phyloP scores from a whole-genome alignment of 148 eudicot species.

The Cornus controversa region DNA sequence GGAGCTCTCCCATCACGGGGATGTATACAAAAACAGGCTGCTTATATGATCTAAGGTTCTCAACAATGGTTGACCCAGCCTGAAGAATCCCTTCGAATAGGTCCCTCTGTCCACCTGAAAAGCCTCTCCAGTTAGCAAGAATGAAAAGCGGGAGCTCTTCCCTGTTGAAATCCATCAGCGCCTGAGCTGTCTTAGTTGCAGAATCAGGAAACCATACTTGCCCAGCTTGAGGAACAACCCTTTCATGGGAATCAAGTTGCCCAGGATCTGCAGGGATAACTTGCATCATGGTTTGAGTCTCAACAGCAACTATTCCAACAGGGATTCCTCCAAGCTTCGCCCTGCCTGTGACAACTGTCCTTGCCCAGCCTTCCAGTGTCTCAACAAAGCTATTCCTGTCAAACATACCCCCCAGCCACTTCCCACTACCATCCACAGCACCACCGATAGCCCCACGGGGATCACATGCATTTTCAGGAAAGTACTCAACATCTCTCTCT shows the following conservation, averaged over 20 bases:
- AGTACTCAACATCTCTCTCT: slow-evolving; percentile 73
- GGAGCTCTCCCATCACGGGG: slow-evolving; percentile 94
- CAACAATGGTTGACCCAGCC: slow-evolving; percentile 96
- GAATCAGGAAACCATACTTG: slow-evolving; percentile 99
- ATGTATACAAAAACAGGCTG: slow-evolving; percentile 93
- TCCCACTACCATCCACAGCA: slow-evolving; percentile 49
- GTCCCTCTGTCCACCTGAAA: slow-evolving; percentile 97
- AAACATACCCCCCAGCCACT: slow-evolving; percentile 92
- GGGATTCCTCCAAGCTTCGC: slow-evolving; percentile 99
- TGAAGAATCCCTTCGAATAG: slow-evolving; percentile 98
- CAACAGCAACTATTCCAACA: slow-evolving; percentile 90
- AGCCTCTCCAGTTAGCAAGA: slow-evolving; percentile 98
- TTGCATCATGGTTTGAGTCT: slow-evolving; percentile 98
- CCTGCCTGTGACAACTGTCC: slow-evolving; percentile 96
- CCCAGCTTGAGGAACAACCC: slow-evolving; percentile 99
- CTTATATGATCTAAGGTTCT: slow-evolving; percentile 85
- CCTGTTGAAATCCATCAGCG: slow-evolving; percentile 88
- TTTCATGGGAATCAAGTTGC: slow-evolving; percentile 92
- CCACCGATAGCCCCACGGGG: slow-evolving; percentile 94
- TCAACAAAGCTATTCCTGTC: slow-evolving; percentile 88
- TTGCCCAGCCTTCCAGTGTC: slow-evolving; percentile 98
- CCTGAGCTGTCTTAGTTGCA: slow-evolving; percentile 98
- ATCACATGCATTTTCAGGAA: slow-evolving; percentile 92
- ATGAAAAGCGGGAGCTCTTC: slow-evolving; percentile 97
- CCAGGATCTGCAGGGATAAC: slow-evolving; percentile 97